Evolutionary conservation across 345 rosid species (phyloP).

Genomic region (Balakata baccata): DNA sequence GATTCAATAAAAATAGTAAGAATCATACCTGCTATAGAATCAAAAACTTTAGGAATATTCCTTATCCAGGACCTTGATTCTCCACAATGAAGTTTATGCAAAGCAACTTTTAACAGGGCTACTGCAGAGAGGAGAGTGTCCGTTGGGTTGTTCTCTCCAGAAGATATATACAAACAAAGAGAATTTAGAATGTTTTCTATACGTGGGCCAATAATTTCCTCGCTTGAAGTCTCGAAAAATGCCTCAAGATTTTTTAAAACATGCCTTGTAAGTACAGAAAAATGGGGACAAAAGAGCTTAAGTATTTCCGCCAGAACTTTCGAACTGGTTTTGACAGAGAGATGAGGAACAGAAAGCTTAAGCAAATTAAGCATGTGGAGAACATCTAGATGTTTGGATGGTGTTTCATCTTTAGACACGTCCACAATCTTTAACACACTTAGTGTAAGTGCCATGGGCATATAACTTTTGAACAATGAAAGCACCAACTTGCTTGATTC

Average conservation of each 20-base stretch:
- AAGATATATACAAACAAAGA: conserved; percentile 55
- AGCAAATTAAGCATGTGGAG: conserved; percentile 70
- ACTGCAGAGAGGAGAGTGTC: conserved; percentile 61
- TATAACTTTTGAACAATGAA: conserved; percentile 42
- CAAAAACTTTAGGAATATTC: conserved; percentile 49
- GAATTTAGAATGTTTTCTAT: conserved; percentile 45
- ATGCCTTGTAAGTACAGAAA: conserved; percentile 57
- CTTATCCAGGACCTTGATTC: conserved; percentile 44
- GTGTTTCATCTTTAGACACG: conserved; percentile 41
- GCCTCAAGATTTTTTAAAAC: conserved; percentile 54
- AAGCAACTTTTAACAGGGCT: conserved; percentile 45
- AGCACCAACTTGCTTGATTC: conserved; percentile 61
- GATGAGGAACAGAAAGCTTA: conserved; percentile 50
- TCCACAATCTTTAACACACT: conserved; percentile 33
- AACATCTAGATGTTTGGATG: conserved; percentile 52
- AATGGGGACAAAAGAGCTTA: conserved; percentile 48
- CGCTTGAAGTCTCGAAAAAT: conserved; percentile 43
- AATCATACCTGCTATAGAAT: conserved; percentile 55
- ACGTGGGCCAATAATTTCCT: conserved; percentile 41
- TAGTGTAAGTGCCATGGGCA: conserved; percentile 34
- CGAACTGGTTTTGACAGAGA: conserved; percentile 47
- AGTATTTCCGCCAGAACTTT: conserved; percentile 46
- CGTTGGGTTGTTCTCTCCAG: conserved; percentile 48
- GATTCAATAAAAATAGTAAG: conserved; percentile 14
- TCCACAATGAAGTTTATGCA: conserved; percentile 44